Base-by-base conservation (phyloP, 1,139 yeast genomes). In the Pichia sp. region DNA sequence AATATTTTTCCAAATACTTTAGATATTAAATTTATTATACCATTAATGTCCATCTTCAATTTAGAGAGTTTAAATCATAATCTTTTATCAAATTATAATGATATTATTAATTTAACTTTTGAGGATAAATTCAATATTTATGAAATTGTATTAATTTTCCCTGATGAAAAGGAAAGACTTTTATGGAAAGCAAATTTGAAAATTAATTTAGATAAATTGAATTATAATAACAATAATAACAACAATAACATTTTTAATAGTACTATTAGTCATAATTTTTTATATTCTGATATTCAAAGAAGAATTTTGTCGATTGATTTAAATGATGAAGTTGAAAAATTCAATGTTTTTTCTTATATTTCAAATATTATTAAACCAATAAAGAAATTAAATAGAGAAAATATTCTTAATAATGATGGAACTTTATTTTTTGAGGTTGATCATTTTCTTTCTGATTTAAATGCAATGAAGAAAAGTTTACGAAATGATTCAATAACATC, bases 21-120 rank as follows among this genome's bases (percentile, higher is more conserved):
- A 31, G 64, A 61, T 3, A 65, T 72, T 8, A 61, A 58, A 20
- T 74, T 76, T 46, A 60, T 76, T 15, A 63, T 79, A 6, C 80
- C 84, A 0, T 56, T 77, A 18, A 51, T 69, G 18, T 67, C 66
- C 6, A 60, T 59, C 14, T 37, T 47, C 11, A 28, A 45, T 34
- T 20, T 38, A 6, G 30, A 36, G 7, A 46, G 39, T 18, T 26
- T 38, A n/a, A 31, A 20, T 26, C 43, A 31, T n/a, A 37, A 33
- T 11, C 38, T 56, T 10, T 50, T 50, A 41, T 54, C 72, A 0
- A 51, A 49, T 5, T 62, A 61, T 46, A 57, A 61, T 0, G 50
- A 56, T 32, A 48, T 61, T 10, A 57, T 72, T 35, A 78, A 76
- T 48, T 29, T 79, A 1, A 47, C 64, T 2, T 76, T 76, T 58